A percentile compares a stretch with the other conserved stretches of the same genome.
Conservation (phyloP, 1,139 yeast genomes). For the Saccharomyces hybrid region DNA sequence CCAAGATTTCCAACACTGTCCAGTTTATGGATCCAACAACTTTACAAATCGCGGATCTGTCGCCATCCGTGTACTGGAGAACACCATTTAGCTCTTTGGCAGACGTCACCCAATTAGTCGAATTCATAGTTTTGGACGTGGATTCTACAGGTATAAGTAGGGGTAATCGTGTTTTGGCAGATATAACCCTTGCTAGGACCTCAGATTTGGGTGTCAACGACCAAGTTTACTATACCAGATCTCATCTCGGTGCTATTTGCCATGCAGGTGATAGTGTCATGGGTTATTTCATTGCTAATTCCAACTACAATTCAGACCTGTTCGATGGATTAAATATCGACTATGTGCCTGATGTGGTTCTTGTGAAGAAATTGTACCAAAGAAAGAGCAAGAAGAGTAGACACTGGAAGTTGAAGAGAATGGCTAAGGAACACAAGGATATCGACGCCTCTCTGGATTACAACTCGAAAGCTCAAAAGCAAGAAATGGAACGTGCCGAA, state of each 20-base stretch:
- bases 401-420: slow-evolving; percentile 95
- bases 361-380: slow-evolving; percentile 85
- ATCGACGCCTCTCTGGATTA: slow-evolving; percentile 66
- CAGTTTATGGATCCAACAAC: slow-evolving; percentile 84
- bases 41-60: slow-evolving; percentile 70
- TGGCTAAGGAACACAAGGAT: slow-evolving; percentile 92
- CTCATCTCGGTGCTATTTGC: slow-evolving; percentile 86
- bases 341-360: slow-evolving; percentile 77
- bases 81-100: slow-evolving; percentile 73
- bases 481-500: slow-evolving; percentile 87
- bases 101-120: slow-evolving; percentile 70
- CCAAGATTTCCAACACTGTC: slow-evolving; percentile 68
- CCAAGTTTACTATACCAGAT: slow-evolving; percentile 68
- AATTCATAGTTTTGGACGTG: slow-evolving; percentile 84
- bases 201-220: slow-evolving; percentile 81
- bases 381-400: slow-evolving; percentile 70
- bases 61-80: slow-evolving; percentile 78
- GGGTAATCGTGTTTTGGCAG: slow-evolving; percentile 83
- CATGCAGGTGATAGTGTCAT: slow-evolving; percentile 94
- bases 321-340: slow-evolving; percentile 61
- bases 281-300: slow-evolving; percentile 78
- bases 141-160: slow-evolving; percentile 83
- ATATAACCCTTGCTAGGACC: slow-evolving; percentile 79
- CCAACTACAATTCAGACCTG: slow-evolving; percentile 78
- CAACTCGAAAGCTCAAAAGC: slow-evolving; percentile 66